phyloP scores from a whole-genome alignment of 768 basidiomycete genomes.

The Neoboletus subvelutipes region DNA sequence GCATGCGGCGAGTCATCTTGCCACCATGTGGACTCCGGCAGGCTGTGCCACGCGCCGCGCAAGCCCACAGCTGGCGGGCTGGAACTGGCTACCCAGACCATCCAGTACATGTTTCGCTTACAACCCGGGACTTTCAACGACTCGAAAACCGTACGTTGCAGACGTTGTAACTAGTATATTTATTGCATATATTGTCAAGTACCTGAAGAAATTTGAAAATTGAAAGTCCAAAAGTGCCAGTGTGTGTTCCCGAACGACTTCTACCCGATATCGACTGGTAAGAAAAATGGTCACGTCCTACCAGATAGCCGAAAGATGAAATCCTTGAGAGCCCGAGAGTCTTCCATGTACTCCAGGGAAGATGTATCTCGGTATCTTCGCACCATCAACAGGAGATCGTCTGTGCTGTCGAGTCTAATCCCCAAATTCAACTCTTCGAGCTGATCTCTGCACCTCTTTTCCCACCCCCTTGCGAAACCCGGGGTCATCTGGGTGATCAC shows the following conservation, averaged over 20 bases:
- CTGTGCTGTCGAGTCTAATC: neutral
- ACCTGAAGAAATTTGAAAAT: neutral
- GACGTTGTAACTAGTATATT: neutral
- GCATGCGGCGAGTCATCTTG: neutral
- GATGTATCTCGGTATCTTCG: constrained; percentile 13
- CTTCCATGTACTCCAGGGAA: constrained; percentile 20
- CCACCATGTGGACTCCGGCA: constrained; percentile 19
- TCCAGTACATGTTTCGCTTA: neutral
- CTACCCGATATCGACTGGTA: neutral
- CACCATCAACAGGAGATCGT: constrained; percentile 15
- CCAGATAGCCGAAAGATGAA: constrained; percentile 18
- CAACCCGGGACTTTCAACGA: neutral
- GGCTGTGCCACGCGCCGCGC: constrained; percentile 8
- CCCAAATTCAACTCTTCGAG: constrained; percentile 12
- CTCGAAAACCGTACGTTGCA: neutral
- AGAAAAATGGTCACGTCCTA: neutral
- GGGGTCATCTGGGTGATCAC: constrained; percentile 27
- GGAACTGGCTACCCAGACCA: neutral
- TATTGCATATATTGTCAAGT: neutral
- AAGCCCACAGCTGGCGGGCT: neutral
- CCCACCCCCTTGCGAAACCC: constrained; percentile 14
- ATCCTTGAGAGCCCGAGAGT: constrained; percentile 18
- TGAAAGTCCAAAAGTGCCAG: neutral
- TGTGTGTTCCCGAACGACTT: neutral
- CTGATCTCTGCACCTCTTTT: constrained; percentile 20